Percentiles rank a stretch among this genome's conserved stretches.
Evolutionary conservation across 768 basidiomycete species (phyloP).

Genomic region (Amanita rimosa): DNA sequence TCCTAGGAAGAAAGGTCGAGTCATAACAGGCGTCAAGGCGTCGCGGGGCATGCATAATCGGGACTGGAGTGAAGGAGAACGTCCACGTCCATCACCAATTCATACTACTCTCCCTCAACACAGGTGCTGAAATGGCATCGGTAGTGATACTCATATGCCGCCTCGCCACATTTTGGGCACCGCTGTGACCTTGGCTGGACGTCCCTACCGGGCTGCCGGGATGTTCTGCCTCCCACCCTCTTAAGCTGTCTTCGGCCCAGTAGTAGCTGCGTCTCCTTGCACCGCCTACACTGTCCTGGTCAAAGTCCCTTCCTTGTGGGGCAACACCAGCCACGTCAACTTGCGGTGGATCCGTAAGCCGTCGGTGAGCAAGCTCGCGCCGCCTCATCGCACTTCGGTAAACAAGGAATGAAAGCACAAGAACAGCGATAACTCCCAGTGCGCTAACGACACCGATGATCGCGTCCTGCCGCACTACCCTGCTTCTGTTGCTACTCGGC

Average conservation of each 20-base stretch:
- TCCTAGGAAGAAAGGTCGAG: neutral
- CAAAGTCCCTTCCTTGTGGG: conserved; percentile 60
- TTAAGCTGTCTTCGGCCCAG: conserved; percentile 75
- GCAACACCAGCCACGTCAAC: conserved; percentile 22
- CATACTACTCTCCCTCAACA: conserved; percentile 74
- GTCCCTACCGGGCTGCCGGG: conserved; percentile 17
- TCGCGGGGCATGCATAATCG: neutral
- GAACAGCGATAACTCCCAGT: conserved; percentile 65
- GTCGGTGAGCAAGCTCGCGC: conserved; percentile 57
- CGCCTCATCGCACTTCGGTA: conserved; percentile 58
- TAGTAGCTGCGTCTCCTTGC: conserved; percentile 73
- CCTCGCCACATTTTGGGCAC: conserved; percentile 34
- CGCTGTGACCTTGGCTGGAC: conserved; percentile 8
- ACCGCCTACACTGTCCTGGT: conserved; percentile 65
- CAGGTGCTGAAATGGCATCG: conserved; percentile 62
- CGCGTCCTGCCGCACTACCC: conserved; percentile 53
- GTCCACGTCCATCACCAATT: conserved; percentile 48
- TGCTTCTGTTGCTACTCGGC: conserved; percentile 17
- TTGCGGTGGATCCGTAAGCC: conserved; percentile 48
- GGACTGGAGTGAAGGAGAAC: neutral
- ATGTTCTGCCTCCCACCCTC: conserved; percentile 35
- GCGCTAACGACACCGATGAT: conserved; percentile 87
- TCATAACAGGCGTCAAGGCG: neutral
- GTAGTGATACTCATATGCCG: conserved; percentile 36
- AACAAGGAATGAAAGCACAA: conserved; percentile 63